phyloP scores from a whole-genome alignment of 2,329 filamentous ascomycete genomes.

The Phoma sp. region DNA sequence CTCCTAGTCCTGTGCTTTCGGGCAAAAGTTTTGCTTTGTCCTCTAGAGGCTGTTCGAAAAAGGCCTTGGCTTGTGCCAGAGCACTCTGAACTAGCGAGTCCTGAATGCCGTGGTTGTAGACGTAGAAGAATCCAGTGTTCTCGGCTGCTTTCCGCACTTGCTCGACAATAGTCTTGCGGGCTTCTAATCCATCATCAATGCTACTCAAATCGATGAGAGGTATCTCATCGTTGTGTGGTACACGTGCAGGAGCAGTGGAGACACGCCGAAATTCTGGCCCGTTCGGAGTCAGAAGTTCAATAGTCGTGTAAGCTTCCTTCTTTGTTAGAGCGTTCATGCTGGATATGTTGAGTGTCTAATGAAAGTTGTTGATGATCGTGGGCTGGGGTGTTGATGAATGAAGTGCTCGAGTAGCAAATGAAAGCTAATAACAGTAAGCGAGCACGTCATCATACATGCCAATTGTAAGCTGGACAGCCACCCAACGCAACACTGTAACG shows the following conservation, averaged over 20 bases:
- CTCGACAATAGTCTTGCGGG: conserved; percentile 49
- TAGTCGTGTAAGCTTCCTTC: background rate
- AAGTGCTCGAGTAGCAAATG: no score
- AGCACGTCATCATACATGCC: conserved; percentile 4
- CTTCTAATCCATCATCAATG: conserved; percentile 46
- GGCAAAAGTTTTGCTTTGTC: background rate
- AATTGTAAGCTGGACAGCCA: no score
- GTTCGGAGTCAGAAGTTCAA: conserved; percentile 2
- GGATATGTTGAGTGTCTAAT: background rate
- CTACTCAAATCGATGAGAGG: conserved; percentile 44
- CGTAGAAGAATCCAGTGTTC: conserved; percentile 20
- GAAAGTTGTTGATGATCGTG: background rate
- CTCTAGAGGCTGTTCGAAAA: background rate
- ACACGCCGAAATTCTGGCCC: conserved; percentile 6
- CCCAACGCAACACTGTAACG: no score
- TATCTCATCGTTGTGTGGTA: conserved; percentile 39
- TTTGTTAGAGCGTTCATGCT: background rate
- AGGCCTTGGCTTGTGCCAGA: conserved; percentile 11
- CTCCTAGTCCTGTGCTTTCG: background rate
- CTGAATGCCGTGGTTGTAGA: conserved; percentile 40
- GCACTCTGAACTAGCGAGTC: background rate
- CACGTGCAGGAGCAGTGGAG: conserved; percentile 1
- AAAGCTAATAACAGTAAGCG: background rate
- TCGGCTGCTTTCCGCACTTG: conserved; percentile 13
- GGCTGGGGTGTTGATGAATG: no score